phyloP scores from a whole-genome alignment of 768 basidiomycete species.

The Hygrophoropsis aurantiaca region DNA sequence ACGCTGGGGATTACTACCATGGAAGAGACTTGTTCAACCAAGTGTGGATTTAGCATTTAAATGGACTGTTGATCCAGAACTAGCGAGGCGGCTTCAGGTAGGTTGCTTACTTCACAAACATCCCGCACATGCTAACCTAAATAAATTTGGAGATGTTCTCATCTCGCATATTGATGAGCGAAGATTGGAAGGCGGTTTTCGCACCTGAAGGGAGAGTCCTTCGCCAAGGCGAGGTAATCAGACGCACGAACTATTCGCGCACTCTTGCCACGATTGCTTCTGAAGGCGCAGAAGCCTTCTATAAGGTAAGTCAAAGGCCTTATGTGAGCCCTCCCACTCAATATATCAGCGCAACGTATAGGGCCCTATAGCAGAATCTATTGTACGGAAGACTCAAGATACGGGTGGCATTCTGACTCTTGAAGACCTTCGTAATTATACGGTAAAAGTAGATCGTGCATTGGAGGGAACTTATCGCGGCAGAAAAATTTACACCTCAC shows the following conservation, averaged over 20 bases:
- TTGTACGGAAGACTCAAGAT: constrained; percentile 65
- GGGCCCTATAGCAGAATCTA: constrained; percentile 80
- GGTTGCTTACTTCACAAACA: constrained; percentile 16
- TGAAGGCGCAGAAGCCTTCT: constrained; percentile 81
- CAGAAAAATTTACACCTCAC: constrained; percentile 79
- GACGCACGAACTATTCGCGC: constrained; percentile 69
- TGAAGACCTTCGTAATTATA: constrained; percentile 71
- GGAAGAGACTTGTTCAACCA: constrained; percentile 77
- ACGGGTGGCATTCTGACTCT: constrained; percentile 82
- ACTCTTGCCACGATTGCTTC: constrained; percentile 75
- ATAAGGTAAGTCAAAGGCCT: constrained; percentile 49
- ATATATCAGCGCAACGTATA: constrained; percentile 25
- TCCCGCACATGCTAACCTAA: no score
- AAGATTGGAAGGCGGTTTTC: constrained; percentile 83
- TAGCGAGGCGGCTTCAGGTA: constrained; percentile 72
- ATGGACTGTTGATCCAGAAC: constrained; percentile 78
- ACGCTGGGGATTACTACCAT: constrained; percentile 79
- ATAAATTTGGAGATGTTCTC: no score
- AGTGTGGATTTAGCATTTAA: constrained; percentile 72
- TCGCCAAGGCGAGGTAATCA: constrained; percentile 72
- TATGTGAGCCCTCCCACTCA: constrained; percentile 8
- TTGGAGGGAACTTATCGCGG: constrained; percentile 76
- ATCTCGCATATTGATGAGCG: constrained; percentile 65
- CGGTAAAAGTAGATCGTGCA: constrained; percentile 67
- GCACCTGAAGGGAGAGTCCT: constrained; percentile 73